These are phyloP conservation scores for Apophysomyces trapeziformis DNA, from an alignment of 371 early-diverging fungal genomes.

Conservation along the genomic window DNA sequence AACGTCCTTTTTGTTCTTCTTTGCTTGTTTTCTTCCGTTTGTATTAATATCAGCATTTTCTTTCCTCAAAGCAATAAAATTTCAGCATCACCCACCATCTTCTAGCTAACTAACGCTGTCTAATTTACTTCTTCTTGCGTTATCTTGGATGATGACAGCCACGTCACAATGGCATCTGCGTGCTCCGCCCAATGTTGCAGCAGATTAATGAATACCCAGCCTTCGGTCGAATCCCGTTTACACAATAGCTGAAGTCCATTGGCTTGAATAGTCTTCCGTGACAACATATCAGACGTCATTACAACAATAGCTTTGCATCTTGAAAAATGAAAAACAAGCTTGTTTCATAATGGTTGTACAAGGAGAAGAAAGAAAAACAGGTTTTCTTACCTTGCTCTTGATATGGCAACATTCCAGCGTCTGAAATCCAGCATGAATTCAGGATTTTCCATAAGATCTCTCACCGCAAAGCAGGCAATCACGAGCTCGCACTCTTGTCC, in stretches of 20 bases:
- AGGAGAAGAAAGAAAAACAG: not conserved
- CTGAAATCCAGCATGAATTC: conserved; percentile 55
- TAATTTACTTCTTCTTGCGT: conserved; percentile 9
- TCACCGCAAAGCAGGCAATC: conserved; percentile 56
- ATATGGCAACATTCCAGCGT: conserved; percentile 63
- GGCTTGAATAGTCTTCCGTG: conserved; percentile 22
- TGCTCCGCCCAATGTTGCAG: conserved; percentile 33
- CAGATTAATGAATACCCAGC: conserved; percentile 39
- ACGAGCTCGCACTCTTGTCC: conserved; percentile 64
- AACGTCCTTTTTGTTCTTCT: conserved; percentile 13
- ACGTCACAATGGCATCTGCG: conserved; percentile 25
- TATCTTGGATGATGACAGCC: conserved; percentile 7
- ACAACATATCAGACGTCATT: conserved; percentile 46
- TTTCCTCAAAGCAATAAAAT: conserved; percentile 19
- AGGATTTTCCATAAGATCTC: conserved; percentile 27
- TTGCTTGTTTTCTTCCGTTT: not conserved
- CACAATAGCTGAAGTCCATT: conserved; percentile 25
- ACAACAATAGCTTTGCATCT: conserved; percentile 60
- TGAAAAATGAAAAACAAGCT: not conserved
- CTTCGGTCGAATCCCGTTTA: conserved; percentile 31
- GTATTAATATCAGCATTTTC: conserved; percentile 1
- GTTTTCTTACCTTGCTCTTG: conserved; percentile 46
- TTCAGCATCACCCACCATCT: conserved; percentile 9
- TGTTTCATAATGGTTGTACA: not conserved
- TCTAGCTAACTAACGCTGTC: conserved; percentile 8